phyloP scores from a whole-genome alignment of 495 filamentous ascomycete species.

The Chaetomium fimeti region DNA sequence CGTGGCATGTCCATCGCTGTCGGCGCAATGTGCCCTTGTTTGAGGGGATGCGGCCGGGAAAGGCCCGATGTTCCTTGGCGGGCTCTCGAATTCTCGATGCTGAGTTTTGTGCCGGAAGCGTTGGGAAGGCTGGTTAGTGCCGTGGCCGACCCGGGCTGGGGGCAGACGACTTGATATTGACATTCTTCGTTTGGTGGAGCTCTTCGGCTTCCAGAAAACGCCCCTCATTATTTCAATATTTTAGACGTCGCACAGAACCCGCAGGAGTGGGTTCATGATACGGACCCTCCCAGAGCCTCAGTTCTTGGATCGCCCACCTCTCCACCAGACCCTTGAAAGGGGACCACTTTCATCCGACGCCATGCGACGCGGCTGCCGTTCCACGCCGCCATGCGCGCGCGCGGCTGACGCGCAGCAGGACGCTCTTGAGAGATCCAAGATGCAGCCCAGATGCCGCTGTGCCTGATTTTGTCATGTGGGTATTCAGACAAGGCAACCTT shows the following conservation, averaged over 20 bases:
- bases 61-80: conserved; percentile 17
- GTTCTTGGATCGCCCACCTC: conserved; percentile 37
- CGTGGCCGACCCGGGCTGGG: conserved; percentile 2
- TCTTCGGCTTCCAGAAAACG: conserved; percentile 35
- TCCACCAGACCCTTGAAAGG: conserved; percentile 33
- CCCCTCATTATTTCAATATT: conserved; percentile 37
- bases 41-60: conserved; percentile 1
- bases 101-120: no score
- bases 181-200: conserved; percentile 24
- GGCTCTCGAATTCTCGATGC: background rate
- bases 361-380: conserved; percentile 21
- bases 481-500: background rate
- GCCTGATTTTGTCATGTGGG: background rate
- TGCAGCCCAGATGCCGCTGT: conserved; percentile 6
- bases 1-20: conserved; percentile 32
- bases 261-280: conserved; percentile 43
- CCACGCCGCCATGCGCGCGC: conserved; percentile 4
- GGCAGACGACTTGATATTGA: conserved; percentile 6
- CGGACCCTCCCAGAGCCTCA: conserved; percentile 46
- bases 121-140: background rate
- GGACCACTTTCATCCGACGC: conserved; percentile 33
- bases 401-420: conserved; percentile 22
- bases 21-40: conserved; percentile 6
- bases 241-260: conserved; percentile 42
- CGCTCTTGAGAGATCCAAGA: background rate